Evolutionary conservation across 176 grass and related monocot genomes (phyloP).

Genomic region (Rhynchospora breviuscula): DNA sequence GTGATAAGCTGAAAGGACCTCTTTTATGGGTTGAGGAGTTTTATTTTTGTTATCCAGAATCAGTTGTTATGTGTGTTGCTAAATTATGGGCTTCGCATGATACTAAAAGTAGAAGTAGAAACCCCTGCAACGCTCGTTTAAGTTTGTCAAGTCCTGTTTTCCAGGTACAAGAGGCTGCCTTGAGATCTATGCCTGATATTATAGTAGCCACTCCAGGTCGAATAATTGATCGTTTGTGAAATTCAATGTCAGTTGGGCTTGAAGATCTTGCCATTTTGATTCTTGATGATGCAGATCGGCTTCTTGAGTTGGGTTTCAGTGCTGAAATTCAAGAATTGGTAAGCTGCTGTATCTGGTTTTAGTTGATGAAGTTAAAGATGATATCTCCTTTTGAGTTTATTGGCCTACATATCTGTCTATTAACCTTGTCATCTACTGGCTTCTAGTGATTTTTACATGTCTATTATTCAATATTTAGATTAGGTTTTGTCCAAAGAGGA

Average conservation of each 20-base stretch:
- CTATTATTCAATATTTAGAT: slow-evolving; percentile 47
- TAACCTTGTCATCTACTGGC: slow-evolving; percentile 4
- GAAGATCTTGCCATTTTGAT: slow-evolving; percentile 96
- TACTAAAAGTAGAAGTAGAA: slow-evolving; percentile 12
- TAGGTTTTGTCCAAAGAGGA: slow-evolving; percentile 78
- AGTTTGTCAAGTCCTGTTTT: slow-evolving; percentile 10
- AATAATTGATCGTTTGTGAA: slow-evolving; percentile 90
- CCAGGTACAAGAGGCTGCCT: slow-evolving; percentile 77
- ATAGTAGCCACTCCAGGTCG: slow-evolving; percentile 95
- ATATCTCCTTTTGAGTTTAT: neutral
- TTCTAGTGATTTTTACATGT: slow-evolving; percentile 11
- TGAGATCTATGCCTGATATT: slow-evolving; percentile 97
- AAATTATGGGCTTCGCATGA: neutral
- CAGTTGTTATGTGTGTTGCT: neutral
- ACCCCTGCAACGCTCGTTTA: neutral
- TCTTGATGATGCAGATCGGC: slow-evolving; percentile 91
- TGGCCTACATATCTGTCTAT: slow-evolving; percentile 4
- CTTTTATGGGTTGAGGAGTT: neutral
- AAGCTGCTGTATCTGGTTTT: slow-evolving; percentile 15
- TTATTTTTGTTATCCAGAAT: neutral
- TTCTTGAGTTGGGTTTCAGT: slow-evolving; percentile 91
- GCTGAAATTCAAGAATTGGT: slow-evolving; percentile 92
- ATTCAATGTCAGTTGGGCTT: slow-evolving; percentile 82
- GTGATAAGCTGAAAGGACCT: neutral
- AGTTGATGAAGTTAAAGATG: neutral